Percentiles rank a stretch among this genome's conserved stretches.
These are phyloP conservation scores for Fusarium luffae DNA, from an alignment of 2,329 filamentous ascomycete species.

Conservation along the genomic window DNA sequence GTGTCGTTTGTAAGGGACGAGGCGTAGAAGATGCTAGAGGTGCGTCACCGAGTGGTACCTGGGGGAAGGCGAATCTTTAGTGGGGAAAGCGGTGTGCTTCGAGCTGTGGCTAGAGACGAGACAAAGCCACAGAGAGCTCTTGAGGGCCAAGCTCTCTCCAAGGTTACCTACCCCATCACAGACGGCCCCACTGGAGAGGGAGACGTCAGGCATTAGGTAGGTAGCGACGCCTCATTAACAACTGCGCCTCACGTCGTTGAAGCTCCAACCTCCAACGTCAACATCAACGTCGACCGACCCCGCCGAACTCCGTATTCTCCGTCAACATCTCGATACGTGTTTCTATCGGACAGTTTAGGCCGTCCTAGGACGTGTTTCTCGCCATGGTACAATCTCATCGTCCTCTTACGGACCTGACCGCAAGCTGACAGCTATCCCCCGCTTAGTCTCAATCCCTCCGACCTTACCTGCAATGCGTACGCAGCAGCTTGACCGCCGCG, in stretches of 20 bases:
- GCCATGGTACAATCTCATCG: conserved; percentile 34
- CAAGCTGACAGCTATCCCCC: conserved; percentile 36
- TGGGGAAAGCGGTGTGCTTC: conserved; percentile 46
- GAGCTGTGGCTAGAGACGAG: conserved; percentile 18
- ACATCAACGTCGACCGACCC: conserved; percentile 43
- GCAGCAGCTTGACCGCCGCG: conserved; percentile 91
- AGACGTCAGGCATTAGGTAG: conserved; percentile 47
- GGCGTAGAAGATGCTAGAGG: conserved; percentile 33
- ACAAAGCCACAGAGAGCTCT: conserved; percentile 20
- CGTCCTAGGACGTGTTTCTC: conserved; percentile 18
- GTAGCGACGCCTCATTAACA: conserved; percentile 36
- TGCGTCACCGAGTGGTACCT: conserved; percentile 52
- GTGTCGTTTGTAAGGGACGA: conserved; percentile 8
- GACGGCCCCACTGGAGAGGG: conserved; percentile 43
- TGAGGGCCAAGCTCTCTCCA: conserved; percentile 30
- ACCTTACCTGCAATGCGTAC: conserved; percentile 95
- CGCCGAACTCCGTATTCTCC: conserved; percentile 38
- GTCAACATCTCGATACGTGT: conserved; percentile 27
- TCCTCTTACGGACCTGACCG: background rate
- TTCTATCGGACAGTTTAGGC: conserved; percentile 9
- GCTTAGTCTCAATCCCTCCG: conserved; percentile 91
- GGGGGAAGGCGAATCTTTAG: conserved; percentile 36
- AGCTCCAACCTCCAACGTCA: conserved; percentile 46
- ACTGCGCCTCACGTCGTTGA: conserved; percentile 37
- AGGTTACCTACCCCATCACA: conserved; percentile 16